A percentile compares a stretch with the other conserved stretches of the same genome.
phyloP scores from a whole-genome alignment of 148 eudicot species.

The Polygonum maritimum region DNA sequence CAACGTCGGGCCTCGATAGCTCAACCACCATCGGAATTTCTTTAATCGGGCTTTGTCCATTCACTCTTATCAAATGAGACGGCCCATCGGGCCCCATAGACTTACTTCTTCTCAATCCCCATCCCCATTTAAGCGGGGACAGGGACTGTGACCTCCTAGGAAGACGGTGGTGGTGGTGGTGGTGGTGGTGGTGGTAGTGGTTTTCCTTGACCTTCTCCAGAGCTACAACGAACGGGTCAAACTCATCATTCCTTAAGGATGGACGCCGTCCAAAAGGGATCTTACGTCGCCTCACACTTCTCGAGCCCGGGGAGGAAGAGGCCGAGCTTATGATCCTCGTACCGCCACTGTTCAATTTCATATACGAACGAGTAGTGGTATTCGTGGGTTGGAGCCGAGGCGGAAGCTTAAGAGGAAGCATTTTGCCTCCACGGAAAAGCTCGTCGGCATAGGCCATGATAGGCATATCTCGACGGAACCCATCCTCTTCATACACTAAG shows the following conservation, averaged over 20 bases:
- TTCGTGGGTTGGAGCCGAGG: conserved; percentile 27
- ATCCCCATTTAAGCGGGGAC: conserved; percentile 12
- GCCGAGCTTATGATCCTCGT: conserved; percentile 14
- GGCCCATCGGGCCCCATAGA: background rate
- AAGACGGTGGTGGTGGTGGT: conserved; percentile 17
- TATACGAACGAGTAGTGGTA: background rate
- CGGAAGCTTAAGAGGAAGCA: conserved; percentile 53
- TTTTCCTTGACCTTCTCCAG: conserved; percentile 21
- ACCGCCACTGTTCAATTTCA: background rate
- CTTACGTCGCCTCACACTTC: conserved; percentile 17
- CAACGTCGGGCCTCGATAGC: background rate
- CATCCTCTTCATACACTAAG: background rate
- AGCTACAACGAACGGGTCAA: conserved; percentile 59
- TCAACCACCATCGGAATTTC: background rate
- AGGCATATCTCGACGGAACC: conserved; percentile 5
- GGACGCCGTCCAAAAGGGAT: conserved; percentile 28
- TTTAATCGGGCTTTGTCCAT: background rate
- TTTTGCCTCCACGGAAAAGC: conserved; percentile 38
- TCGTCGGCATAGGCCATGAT: conserved; percentile 56
- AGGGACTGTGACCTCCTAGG: conserved; percentile 45
- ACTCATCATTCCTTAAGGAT: conserved; percentile 42
- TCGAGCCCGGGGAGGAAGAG: conserved; percentile 38
- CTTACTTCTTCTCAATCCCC: background rate
- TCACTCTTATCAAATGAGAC: background rate
- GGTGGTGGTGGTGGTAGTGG: conserved; percentile 9